Percentiles rank a stretch among this genome's conserved stretches.
These are phyloP conservation scores for Penicillium egyptiacum DNA, from an alignment of 495 filamentous ascomycete species.

Conservation along the genomic window DNA sequence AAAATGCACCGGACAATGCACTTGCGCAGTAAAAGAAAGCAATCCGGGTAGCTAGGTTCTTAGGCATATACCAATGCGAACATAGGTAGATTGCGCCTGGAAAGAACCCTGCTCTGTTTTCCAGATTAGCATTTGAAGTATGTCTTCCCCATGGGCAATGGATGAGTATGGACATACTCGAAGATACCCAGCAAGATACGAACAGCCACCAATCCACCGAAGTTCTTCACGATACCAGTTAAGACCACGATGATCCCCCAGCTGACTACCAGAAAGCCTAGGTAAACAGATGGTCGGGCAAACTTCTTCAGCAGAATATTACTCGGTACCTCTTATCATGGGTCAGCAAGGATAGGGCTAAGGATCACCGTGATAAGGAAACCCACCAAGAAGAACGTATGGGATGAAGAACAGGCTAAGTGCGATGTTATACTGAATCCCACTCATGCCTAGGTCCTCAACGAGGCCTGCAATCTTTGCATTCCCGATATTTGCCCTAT, in stretches of 20 bases:
- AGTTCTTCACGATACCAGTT: slow-evolving; percentile 51
- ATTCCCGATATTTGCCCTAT: slow-evolving; percentile 68
- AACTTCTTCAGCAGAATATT: slow-evolving; percentile 51
- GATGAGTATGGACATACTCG: slow-evolving; percentile 36
- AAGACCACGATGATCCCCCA: slow-evolving; percentile 53
- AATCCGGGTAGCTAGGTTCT: slow-evolving; percentile 33
- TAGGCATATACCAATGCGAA: slow-evolving; percentile 65
- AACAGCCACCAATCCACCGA: slow-evolving; percentile 56
- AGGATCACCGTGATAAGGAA: not conserved
- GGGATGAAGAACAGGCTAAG: slow-evolving; percentile 68
- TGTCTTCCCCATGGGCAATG: no score
- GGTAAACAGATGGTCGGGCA: slow-evolving; percentile 31
- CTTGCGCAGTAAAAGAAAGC: slow-evolving; percentile 66
- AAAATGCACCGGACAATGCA: slow-evolving; percentile 62
- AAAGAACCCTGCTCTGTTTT: slow-evolving; percentile 53
- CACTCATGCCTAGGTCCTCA: slow-evolving; percentile 59
- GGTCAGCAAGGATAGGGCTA: slow-evolving; percentile 16
- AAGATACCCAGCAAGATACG: slow-evolving; percentile 65
- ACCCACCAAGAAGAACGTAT: slow-evolving; percentile 62
- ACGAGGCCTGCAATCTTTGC: slow-evolving; percentile 71
- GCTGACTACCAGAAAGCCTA: slow-evolving; percentile 59
- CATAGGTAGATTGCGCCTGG: slow-evolving; percentile 71
- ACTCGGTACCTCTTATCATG: slow-evolving; percentile 56
- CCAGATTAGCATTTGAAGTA: not conserved
- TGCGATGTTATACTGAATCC: slow-evolving; percentile 61